Conservation (phyloP, 2,329 filamentous ascomycete genomes). For the Monosporascus sp. region DNA sequence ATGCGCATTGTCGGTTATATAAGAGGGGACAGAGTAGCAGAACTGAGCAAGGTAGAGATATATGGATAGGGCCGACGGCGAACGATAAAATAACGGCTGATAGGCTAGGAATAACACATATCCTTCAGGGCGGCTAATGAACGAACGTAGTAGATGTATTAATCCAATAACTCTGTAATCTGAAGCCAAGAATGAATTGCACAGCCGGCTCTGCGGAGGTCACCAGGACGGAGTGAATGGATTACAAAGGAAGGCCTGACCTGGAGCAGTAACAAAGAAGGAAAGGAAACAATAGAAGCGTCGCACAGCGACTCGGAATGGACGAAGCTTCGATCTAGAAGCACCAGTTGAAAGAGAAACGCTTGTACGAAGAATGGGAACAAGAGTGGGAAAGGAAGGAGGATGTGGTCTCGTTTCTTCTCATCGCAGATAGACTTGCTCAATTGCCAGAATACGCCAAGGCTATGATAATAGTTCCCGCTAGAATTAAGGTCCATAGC, state of each 20-base stretch:
- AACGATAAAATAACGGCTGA: not conserved
- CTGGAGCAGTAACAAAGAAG: constrained; percentile 20
- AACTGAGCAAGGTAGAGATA: not conserved
- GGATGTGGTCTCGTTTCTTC: not conserved
- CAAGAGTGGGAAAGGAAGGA: constrained; percentile 7
- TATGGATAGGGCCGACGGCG: not conserved
- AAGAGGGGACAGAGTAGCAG: constrained; percentile 1
- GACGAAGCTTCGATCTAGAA: constrained; percentile 22
- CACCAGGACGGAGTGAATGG: not conserved
- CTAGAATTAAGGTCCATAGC: too few relatives aligned
- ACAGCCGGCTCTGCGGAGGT: not conserved
- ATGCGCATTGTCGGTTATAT: constrained; percentile 16
- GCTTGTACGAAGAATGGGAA: constrained; percentile 9
- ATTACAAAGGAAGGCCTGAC: constrained; percentile 20
- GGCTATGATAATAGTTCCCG: too few relatives aligned
- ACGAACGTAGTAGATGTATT: not conserved
- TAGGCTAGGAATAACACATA: not conserved
- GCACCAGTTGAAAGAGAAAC: constrained; percentile 12
- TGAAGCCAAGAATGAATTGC: not conserved
- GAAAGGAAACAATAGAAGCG: constrained; percentile 8
- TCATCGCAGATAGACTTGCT: too few relatives aligned
- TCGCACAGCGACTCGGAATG: constrained; percentile 17
- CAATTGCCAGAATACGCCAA: too few relatives aligned
- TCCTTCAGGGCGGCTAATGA: constrained; percentile 1
- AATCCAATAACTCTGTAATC: too few relatives aligned